A percentile compares a stretch with the other conserved stretches of the same genome.
These are phyloP conservation scores for Emericellopsis terricola DNA, from an alignment of 495 filamentous ascomycete species.

Conservation along the genomic window DNA sequence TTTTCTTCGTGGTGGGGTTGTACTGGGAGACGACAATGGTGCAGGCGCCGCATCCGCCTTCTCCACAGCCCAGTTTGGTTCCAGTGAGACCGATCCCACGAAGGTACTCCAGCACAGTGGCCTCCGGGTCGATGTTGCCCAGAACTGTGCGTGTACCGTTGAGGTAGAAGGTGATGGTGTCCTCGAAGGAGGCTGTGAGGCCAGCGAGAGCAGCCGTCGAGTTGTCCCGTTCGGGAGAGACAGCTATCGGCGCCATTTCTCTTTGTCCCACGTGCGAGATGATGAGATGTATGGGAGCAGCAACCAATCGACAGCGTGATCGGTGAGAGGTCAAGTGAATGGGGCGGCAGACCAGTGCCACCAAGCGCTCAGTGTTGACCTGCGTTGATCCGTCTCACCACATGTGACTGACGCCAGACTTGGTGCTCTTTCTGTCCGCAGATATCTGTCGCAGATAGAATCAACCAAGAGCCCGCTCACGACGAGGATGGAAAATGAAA, in stretches of 20 bases:
- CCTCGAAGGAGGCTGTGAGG: slow-evolving; percentile 22
- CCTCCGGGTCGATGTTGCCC: slow-evolving; percentile 70
- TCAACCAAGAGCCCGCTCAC: no score
- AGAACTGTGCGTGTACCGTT: slow-evolving; percentile 85
- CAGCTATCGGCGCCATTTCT: slow-evolving; percentile 29
- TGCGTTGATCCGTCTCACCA: no score
- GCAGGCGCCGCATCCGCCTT: slow-evolving; percentile 93
- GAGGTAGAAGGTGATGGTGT: slow-evolving; percentile 67
- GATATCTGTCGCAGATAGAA: no score
- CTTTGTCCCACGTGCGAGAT: no score
- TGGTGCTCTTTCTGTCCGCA: no score
- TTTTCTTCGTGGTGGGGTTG: slow-evolving; percentile 74
- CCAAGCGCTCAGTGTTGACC: no score
- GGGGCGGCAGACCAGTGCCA: no score
- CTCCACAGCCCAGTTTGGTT: slow-evolving; percentile 64
- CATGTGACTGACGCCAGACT: no score
- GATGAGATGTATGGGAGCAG: neutral
- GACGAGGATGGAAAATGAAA: no score
- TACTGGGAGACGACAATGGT: slow-evolving; percentile 89
- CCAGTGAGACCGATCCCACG: slow-evolving; percentile 76
- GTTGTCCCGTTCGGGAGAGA: slow-evolving; percentile 19
- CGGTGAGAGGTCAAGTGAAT: no score
- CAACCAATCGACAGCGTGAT: no score
- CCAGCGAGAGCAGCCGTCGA: slow-evolving; percentile 5
- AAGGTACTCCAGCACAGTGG: slow-evolving; percentile 87